Conservation (phyloP, 2,329 filamentous ascomycete genomes). For the Microcyclospora tardicrescens region DNA sequence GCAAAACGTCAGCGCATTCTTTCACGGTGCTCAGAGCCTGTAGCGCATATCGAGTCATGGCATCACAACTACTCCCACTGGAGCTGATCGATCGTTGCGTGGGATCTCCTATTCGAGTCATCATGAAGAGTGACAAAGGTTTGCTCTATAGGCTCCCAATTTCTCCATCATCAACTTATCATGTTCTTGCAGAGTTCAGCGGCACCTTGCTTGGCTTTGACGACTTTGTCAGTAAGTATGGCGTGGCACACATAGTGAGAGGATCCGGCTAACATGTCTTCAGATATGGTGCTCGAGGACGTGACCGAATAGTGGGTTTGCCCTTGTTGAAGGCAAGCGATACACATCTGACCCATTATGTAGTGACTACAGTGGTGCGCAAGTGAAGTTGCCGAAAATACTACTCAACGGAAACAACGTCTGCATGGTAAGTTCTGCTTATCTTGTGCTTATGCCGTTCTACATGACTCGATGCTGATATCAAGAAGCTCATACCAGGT, state of each 20-base stretch:
- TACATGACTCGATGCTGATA: neutral
- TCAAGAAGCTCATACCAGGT: conserved; percentile 11
- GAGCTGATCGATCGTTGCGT: conserved; percentile 99
- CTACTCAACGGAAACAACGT: conserved; percentile 96
- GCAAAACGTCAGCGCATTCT: too few relatives aligned
- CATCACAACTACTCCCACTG: conserved; percentile 25
- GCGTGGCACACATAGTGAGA: too few relatives aligned
- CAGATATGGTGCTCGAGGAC: conserved; percentile 96
- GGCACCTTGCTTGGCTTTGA: conserved; percentile 92
- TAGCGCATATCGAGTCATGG: conserved; percentile 8
- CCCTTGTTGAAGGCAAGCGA: neutral
- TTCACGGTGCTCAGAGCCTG: neutral
- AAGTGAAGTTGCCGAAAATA: conserved; percentile 81
- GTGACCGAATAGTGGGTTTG: conserved; percentile 77
- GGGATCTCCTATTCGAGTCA: conserved; percentile 92
- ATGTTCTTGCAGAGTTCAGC: conserved; percentile 60
- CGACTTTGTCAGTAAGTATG: conserved; percentile 93
- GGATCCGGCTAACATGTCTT: neutral
- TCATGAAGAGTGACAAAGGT: conserved; percentile 99
- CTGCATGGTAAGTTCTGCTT: conserved; percentile 66
- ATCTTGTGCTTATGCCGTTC: neutral
- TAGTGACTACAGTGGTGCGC: conserved; percentile 83
- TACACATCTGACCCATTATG: conserved; percentile 1
- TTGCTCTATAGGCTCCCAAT: conserved; percentile 11
- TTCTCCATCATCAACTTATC: neutral